phyloP scores from a whole-genome alignment of 2,329 filamentous ascomycete genomes.

The Colletotrichum neosansevieriae region DNA sequence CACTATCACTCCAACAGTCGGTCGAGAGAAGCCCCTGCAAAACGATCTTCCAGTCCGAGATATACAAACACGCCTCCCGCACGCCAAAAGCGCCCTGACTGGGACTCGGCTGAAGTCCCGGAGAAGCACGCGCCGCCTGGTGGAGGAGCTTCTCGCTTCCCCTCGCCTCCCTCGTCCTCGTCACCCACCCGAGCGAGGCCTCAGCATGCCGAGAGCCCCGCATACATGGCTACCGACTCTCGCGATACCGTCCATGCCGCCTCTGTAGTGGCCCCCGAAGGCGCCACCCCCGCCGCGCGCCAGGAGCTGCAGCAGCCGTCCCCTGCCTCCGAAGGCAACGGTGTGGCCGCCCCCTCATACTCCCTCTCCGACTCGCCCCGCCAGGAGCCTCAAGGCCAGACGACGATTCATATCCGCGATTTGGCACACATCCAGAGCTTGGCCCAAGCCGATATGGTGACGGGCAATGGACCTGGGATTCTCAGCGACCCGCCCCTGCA shows the following conservation, averaged over 20 bases:
- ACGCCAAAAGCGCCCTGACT: conserved; percentile 35
- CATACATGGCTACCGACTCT: conserved; percentile 62
- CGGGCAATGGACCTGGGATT: conserved; percentile 60
- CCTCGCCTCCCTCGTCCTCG: conserved; percentile 67
- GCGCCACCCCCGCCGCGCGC: conserved; percentile 41
- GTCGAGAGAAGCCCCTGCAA: conserved; percentile 45
- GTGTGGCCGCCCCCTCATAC: conserved; percentile 43
- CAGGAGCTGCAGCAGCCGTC: conserved; percentile 50
- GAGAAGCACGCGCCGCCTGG: conserved; percentile 46
- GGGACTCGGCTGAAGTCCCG: conserved; percentile 30
- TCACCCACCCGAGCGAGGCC: conserved; percentile 55
- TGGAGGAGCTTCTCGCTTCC: conserved; percentile 61
- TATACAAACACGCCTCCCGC: conserved; percentile 33
- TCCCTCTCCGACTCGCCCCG: conserved; percentile 45
- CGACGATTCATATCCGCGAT: conserved; percentile 82
- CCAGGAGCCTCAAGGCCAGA: conserved; percentile 53
- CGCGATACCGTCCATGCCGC: conserved; percentile 31
- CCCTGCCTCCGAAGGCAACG: conserved; percentile 50
- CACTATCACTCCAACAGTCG: conserved; percentile 54
- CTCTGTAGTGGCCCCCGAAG: conserved; percentile 19
- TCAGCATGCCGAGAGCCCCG: conserved; percentile 56
- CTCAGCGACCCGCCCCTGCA: conserved; percentile 64
- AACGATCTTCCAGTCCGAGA: conserved; percentile 49
- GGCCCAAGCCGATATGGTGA: conserved; percentile 80
- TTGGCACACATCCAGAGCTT: conserved; percentile 92